Evolutionary conservation across 2,329 filamentous ascomycete genomes (phyloP), one percentile per base, ranked within the genome.

Genomic region (Phyllosticta citriasiana): DNA sequence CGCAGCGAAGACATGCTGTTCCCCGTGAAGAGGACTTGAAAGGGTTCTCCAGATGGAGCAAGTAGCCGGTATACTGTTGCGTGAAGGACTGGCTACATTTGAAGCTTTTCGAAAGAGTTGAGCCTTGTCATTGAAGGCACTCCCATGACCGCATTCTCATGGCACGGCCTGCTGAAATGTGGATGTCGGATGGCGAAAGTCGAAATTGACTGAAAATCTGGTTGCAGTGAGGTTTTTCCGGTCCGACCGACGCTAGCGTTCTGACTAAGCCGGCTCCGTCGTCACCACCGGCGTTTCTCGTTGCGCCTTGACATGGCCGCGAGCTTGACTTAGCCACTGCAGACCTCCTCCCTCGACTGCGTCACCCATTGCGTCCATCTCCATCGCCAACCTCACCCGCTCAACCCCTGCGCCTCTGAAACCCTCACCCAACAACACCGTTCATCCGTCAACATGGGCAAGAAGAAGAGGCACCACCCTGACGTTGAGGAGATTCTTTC

Each of bases 391-490:
- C 14, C 53, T 51, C 25, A 33, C 47, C 50, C 33, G 26, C 47
- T 52, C 25, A 12, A 12, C 5, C 24, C 50, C 24, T 27, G 35
- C 33, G 33, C 55, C 54, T 24, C 52, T 40, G 4, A 53, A 7
- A 9, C 2, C 26, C 27, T 30, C 26, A n/a, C 22, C 19, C 5
- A 16, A 40, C 53, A 22, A 7, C n/a, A 53, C 5, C 16, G 9
- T n/a, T 55, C 10, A 47, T 16, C 25, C 30, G 33, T 33, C 64
- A 66, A 56, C 52, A 93, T 94, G 87, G 88, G 87, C 69, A 96
- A 96, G 79, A 95, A 94, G 80, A 93, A 91, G 84, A 88, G 91
- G 74, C 85, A 86, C 67, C 87, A 90, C 71, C 89, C 91, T 65
- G 86, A 92, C 69, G 80, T 97, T 67, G 89, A 97, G 78, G 91